These are phyloP conservation scores for Adansonia digitata DNA, from an alignment of 345 rosid genomes.

Conservation along the genomic window DNA sequence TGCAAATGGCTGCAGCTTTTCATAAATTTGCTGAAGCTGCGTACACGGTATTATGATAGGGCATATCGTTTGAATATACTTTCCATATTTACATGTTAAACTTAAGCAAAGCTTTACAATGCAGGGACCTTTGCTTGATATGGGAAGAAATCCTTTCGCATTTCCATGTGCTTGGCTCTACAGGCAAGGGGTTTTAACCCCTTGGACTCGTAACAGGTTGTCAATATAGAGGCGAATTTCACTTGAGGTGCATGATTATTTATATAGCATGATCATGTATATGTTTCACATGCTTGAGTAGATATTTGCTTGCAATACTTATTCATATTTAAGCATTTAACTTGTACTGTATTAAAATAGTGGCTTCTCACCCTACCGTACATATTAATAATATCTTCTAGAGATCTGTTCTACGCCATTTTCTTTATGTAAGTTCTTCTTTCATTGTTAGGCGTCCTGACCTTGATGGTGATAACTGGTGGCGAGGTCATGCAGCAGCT, in stretches of 20 bases:
- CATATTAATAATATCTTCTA: background rate
- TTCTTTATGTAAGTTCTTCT: slow-evolving; percentile 5
- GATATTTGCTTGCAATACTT: background rate
- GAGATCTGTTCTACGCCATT: background rate
- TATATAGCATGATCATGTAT: background rate
- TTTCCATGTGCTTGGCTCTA: slow-evolving; percentile 83
- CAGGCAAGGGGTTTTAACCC: slow-evolving; percentile 79
- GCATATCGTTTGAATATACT: background rate
- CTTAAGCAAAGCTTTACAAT: slow-evolving; percentile 17
- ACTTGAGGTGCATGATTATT: slow-evolving; percentile 6
- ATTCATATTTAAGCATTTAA: background rate
- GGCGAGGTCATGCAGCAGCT: slow-evolving; percentile 97
- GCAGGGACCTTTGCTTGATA: slow-evolving; percentile 89
- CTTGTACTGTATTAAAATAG: background rate
- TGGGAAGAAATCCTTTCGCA: slow-evolving; percentile 74
- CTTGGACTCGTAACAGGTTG: slow-evolving; percentile 78
- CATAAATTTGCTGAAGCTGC: slow-evolving; percentile 96
- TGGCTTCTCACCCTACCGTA: background rate
- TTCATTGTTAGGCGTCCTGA: slow-evolving; percentile 53
- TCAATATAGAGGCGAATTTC: slow-evolving; percentile 13
- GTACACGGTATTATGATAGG: slow-evolving; percentile 52
- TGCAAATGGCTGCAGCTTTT: slow-evolving; percentile 57
- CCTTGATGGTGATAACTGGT: slow-evolving; percentile 90
- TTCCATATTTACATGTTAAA: background rate
- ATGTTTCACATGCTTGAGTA: background rate